Evolutionary conservation across 2,329 filamentous ascomycete genomes (phyloP), one percentile per base, ranked within the genome.

Genomic region (Emmonsiellopsis sp.): DNA sequence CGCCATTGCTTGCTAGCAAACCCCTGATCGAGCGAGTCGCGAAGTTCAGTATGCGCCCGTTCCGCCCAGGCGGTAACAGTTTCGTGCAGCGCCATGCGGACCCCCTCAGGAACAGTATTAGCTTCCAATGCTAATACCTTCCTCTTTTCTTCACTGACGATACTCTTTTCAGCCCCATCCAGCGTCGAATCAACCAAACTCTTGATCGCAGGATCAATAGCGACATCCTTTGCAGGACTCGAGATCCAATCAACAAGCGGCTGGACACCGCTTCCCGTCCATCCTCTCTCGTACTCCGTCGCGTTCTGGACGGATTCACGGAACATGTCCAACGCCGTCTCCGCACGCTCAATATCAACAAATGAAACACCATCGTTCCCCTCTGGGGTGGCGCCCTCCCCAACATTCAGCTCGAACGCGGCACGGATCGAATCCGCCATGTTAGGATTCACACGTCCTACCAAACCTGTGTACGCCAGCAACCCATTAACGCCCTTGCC

Each of bases 11-110:
- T 78, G n/a, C 87, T 83, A 0, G 80, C 76, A 61, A 96, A 92
- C 0, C 89, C 90, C 44, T 82, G 73, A 59, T 92, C 86, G 1
- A 96, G 80, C 61, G 90, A 81, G 50, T 86, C 80, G 57, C 89
- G 87, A 7, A 97, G 78, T 69, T 97, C 92, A 0, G 83, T 79
- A 65, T 97, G 92, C 0, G 88, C 89, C 20, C 76, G 76, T 62
- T 92, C 84, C 0, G 90, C 84, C 89, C 91, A 96, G 3, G 73
- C 69, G 0, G 81, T 76, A 0, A 95, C 79, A 1, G 77, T 78
- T 2, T 69, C 66, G 43, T 81, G 75, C n/a, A 95, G 73, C 4
- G 69, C 65, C 13, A 68, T 60, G n/a, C 74, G 71, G 38, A 73
- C 72, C 20, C 69, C 62, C 7, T 77, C 65, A 3, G 75, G 66